phyloP scores from a whole-genome alignment of 305 asterid genomes.

The Ajuga reptans region DNA sequence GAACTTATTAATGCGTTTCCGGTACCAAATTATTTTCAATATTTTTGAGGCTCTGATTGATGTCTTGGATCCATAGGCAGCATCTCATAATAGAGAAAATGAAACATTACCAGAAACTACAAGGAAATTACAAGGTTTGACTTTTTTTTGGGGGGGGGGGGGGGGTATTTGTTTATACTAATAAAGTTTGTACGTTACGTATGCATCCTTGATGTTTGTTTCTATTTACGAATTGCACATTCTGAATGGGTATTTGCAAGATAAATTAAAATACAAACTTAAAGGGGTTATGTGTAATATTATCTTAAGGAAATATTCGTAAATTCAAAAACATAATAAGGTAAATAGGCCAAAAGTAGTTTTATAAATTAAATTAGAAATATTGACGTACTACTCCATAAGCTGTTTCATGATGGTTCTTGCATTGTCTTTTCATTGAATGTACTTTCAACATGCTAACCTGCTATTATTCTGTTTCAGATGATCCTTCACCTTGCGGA shows the following conservation, averaged over 20 bases:
- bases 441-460: conserved; percentile 17
- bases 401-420: background rate
- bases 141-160: too few relatives aligned
- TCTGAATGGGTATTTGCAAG: too few relatives aligned
- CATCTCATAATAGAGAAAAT: conserved; percentile 11
- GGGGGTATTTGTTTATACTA: too few relatives aligned
- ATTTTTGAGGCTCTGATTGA: background rate
- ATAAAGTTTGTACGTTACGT: too few relatives aligned
- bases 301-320: too few relatives aligned
- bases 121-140: too few relatives aligned
- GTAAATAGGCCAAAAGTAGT: too few relatives aligned
- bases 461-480: conserved; percentile 32
- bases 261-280: too few relatives aligned
- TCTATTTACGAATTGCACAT: too few relatives aligned
- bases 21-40: background rate
- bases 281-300: too few relatives aligned
- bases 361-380: background rate
- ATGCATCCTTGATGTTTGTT: too few relatives aligned
- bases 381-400: background rate
- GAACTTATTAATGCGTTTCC: background rate
- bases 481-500: conserved; percentile 91
- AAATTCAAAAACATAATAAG: too few relatives aligned
- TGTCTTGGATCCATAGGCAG: background rate
- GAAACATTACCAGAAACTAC: background rate
- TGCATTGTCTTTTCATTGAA: background rate